Base-by-base conservation (phyloP, 345 rosid genomes). In the Ailanthus altissimus region DNA sequence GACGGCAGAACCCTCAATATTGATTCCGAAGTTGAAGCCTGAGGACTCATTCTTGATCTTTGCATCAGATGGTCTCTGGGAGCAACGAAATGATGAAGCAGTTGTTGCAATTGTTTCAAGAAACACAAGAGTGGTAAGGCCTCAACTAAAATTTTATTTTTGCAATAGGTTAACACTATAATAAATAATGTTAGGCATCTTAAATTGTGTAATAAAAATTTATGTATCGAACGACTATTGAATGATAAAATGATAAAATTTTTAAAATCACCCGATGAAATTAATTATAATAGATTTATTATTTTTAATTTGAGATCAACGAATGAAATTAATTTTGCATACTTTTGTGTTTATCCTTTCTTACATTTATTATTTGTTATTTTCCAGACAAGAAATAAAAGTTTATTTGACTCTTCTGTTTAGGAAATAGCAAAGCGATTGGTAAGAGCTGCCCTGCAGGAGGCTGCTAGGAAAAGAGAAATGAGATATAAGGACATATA, bases 1-100 rank as follows among this genome's bases (percentile, higher is more conserved):
- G 88, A 79, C 85, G 40, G 89, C 91, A 73, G 91, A 84, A 53
- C 91, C 91, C 3, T 86, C 91, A 1, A 81, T 86, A 62, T 10
- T 84, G 63, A 67, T 46, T 20, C 82, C 88, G 66, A 80, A 79
- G 67, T 70, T 88, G 70, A 78, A 72, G 59, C 83, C 87, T 8
- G 77, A 79, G 2, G 88, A 86, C 71, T 43, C 79, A 67, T 88
- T 88, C 77, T 58, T 88, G 73, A 84, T 88, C 59, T 85, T 85
- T 79, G 90, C 90, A 63, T 82, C 90, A 32, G 90, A 88, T 77
- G 90, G 90, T 40, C 89, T 88, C 1, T 86, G 91, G 91, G 91
- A 86, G 86, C 91, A 86, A 67, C 46, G 84, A 69, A 88, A 79
- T 74, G 91, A 88, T 59, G 85, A 86, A 81, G 75, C 70, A 66